Evolutionary conservation across 345 rosid species (phyloP), one percentile per base, ranked within the genome.

Genomic region (Mercurialis annua): DNA sequence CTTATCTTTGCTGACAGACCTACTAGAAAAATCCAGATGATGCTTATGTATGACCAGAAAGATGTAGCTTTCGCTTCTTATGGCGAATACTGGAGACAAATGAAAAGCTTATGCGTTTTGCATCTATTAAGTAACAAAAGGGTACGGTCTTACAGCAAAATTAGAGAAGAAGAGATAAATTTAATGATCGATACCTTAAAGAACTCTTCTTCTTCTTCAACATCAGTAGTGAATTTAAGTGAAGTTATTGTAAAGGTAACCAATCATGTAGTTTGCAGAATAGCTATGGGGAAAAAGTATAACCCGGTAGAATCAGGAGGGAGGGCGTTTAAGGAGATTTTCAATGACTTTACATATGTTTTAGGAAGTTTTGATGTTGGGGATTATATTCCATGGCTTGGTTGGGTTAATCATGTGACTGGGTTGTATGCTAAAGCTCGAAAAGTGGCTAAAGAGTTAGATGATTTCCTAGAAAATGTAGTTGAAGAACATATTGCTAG

Each of bases 31-130:
- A 33, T 49, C 0, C 31, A 36, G 0, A 59, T 71, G 0, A 81
- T 62, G 27, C 79, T 90, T 57, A 46, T 84, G 27, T 79, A 82
- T 38, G 68, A 67, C 14, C 46, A 55, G 16, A 76, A 77, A 23
- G 87, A 85, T 33, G 4, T 87, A 9, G 34, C 85, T 0, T 1
- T 21, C 2, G 81, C 90, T 5, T 82, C 87, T 2, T 85, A 88
- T 23, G 87, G 90, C 8, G 89, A 90, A 58, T 86, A 88, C 42
- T 88, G 94, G 97, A 80, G 92, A 53, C 86, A 86, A 54, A 71
- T 86, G 69, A 88, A 78, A 73, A 80, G 85, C 59, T 43, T 85
- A 7, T 72, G 80, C 33, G 76, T 83, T 12, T 46, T 80, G 2
- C 83, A 81, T 48, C 80, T 90, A 34, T 71, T 88, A 7, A 88